Evolutionary conservation across 768 basidiomycete species (phyloP).

Genomic region (Collybia mongolica): DNA sequence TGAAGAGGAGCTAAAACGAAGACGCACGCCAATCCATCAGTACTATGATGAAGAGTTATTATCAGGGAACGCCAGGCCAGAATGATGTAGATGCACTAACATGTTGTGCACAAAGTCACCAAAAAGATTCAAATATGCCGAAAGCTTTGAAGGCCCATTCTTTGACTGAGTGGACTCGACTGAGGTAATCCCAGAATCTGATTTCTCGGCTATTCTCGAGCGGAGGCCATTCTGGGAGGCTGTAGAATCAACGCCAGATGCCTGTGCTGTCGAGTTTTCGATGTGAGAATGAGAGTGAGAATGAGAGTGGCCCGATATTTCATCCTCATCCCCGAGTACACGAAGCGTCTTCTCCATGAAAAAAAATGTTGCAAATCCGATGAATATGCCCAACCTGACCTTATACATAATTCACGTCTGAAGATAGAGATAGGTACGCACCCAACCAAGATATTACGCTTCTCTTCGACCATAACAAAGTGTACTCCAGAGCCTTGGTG

Average conservation of each 20-base stretch:
- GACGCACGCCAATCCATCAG: conserved; percentile 83
- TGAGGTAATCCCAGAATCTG: conserved; percentile 17
- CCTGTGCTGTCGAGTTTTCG: conserved; percentile 31
- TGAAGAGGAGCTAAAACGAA: background rate
- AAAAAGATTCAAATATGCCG: conserved; percentile 90
- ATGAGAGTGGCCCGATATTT: conserved; percentile 56
- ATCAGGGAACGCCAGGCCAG: conserved; percentile 10
- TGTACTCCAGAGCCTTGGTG: conserved; percentile 70
- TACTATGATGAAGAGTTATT: conserved; percentile 41
- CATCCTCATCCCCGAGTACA: conserved; percentile 66
- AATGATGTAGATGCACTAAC: conserved; percentile 37
- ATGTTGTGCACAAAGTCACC: conserved; percentile 96
- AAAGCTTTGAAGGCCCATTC: conserved; percentile 73
- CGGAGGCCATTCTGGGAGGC: conserved; percentile 47
- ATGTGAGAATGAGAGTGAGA: conserved; percentile 53
- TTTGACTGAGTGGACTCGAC: conserved; percentile 23
- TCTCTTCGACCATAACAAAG: conserved; percentile 85
- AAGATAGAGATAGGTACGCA: conserved; percentile 28
- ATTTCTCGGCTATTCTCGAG: conserved; percentile 38
- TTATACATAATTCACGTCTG: background rate
- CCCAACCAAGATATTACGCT: conserved; percentile 90
- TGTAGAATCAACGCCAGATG: conserved; percentile 47
- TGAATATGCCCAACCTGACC: conserved; percentile 72
- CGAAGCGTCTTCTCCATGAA: conserved; percentile 91
- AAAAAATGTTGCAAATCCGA: conserved; percentile 89